Evolutionary conservation across 371 early-diverging fungal genomes (phyloP).

Genomic region (Mortierella sp.): DNA sequence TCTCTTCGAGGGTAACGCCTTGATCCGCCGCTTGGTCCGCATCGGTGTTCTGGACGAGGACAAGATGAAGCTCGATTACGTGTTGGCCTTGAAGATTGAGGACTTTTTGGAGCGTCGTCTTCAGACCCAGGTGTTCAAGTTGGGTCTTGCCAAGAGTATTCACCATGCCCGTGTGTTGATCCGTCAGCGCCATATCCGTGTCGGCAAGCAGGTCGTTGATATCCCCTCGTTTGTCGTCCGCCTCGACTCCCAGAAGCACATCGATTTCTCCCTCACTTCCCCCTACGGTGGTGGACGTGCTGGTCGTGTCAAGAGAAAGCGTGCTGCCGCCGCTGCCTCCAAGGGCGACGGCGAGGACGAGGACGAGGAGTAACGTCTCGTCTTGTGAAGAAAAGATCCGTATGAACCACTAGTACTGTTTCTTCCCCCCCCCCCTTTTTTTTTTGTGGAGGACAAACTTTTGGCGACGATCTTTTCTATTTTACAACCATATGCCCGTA

Average conservation of each 20-base stretch:
- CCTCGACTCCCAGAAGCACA: slow-evolving; percentile 96
- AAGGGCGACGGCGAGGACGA: slow-evolving; percentile 78
- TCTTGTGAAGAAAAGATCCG: neutral
- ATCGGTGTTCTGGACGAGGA: slow-evolving; percentile 97
- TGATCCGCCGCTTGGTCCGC: slow-evolving; percentile 98
- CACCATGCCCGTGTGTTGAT: slow-evolving; percentile 99
- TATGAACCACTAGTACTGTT: neutral
- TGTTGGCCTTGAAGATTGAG: slow-evolving; percentile 96
- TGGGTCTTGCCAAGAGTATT: slow-evolving; percentile 98
- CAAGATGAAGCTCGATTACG: slow-evolving; percentile 99
- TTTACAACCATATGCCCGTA: slow-evolving; percentile 71
- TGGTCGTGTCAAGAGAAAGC: slow-evolving; percentile 98
- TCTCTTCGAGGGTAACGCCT: slow-evolving; percentile 99
- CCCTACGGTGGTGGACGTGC: slow-evolving; percentile 98
- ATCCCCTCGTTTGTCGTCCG: slow-evolving; percentile 96
- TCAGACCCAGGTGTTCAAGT: slow-evolving; percentile 99
- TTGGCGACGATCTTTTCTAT: neutral
- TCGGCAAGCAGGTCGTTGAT: slow-evolving; percentile 99
- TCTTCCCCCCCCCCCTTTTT: neutral
- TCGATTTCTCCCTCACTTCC: slow-evolving; percentile 98
- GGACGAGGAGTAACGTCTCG: slow-evolving; percentile 32
- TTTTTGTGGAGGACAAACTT: too few species aligned
- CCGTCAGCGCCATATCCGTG: slow-evolving; percentile 98
- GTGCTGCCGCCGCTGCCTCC: slow-evolving; percentile 74
- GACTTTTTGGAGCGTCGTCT: slow-evolving; percentile 99